A percentile compares a stretch with the other conserved stretches of the same genome.
phyloP scores from a whole-genome alignment of 2,329 filamentous ascomycete genomes.

The Colletotrichum tanaceti region DNA sequence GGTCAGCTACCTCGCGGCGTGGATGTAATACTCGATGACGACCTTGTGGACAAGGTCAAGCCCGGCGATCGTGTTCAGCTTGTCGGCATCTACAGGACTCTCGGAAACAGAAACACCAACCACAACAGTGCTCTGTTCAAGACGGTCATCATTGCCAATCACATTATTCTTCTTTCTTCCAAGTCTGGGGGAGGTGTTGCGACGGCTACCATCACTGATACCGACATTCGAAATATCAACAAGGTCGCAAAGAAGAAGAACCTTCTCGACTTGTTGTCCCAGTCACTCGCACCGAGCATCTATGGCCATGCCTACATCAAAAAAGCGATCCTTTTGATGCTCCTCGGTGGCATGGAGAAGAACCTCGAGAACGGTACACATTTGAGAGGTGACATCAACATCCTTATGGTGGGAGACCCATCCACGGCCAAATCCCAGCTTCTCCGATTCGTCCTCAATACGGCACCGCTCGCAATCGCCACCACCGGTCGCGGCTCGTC shows the following conservation, averaged over 20 bases:
- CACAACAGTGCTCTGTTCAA: slow-evolving; percentile 94
- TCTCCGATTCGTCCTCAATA: slow-evolving; percentile 95
- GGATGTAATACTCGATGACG: slow-evolving; percentile 96
- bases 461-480: slow-evolving; percentile 93
- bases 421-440: slow-evolving; percentile 99
- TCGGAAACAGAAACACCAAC: slow-evolving; percentile 93
- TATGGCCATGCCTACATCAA: slow-evolving; percentile 98
- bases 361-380: slow-evolving; percentile 98
- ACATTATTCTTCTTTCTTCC: slow-evolving; percentile 92
- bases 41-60: slow-evolving; percentile 93
- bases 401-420: slow-evolving; percentile 98
- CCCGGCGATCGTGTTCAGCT: slow-evolving; percentile 96
- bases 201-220: slow-evolving; percentile 91
- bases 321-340: slow-evolving; percentile 94
- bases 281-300: slow-evolving; percentile 95
- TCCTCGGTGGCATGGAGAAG: slow-evolving; percentile 96
- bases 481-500: slow-evolving; percentile 97
- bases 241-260: slow-evolving; percentile 95
- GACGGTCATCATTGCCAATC: slow-evolving; percentile 93
- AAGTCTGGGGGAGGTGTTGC: slow-evolving; percentile 96
- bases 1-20: slow-evolving; percentile 95
- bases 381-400: slow-evolving; percentile 98
- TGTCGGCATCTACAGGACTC: slow-evolving; percentile 93
- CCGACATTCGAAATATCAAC: slow-evolving; percentile 98
- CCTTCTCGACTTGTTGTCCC: slow-evolving; percentile 90